Evolutionary conservation across 1,284 basidiomycete species (phyloP).

Genomic region (Ustilago loliicola): DNA sequence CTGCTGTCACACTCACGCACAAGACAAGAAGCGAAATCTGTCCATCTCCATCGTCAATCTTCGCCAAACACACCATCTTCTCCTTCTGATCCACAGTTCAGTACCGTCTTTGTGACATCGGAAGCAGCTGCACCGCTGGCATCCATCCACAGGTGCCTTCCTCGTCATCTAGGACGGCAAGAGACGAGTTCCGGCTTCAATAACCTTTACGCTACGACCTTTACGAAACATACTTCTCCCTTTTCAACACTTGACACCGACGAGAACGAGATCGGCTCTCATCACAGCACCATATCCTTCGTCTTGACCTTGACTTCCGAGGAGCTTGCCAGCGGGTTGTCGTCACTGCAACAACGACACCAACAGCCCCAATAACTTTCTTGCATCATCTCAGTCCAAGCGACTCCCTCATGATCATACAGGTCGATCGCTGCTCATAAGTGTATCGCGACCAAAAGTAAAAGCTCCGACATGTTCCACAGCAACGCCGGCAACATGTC

Average conservation of each 20-base stretch:
- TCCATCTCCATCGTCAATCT: not conserved
- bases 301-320: too few relatives aligned
- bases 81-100: conserved; percentile 1
- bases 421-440: not conserved
- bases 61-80: not conserved
- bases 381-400: not conserved
- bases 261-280: not conserved
- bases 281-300: not conserved
- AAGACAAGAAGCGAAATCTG: not conserved
- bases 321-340: too few relatives aligned
- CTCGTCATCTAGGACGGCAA: not conserved
- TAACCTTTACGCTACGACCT: conserved; percentile 4
- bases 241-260: not conserved
- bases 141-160: conserved; percentile 1
- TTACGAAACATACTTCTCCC: not conserved
- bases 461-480: conserved; percentile 38
- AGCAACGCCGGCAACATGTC: conserved; percentile 53
- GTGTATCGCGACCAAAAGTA: not conserved
- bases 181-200: not conserved
- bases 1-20: conserved; percentile 4
- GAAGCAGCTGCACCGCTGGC: not conserved
- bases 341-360: not conserved
- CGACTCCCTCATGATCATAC: conserved; percentile 11
- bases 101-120: conserved; percentile 1
- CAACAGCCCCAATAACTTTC: not conserved